These are phyloP conservation scores for Amaranthus hypochondriacus DNA, from an alignment of 148 eudicot genomes.

Conservation along the genomic window DNA sequence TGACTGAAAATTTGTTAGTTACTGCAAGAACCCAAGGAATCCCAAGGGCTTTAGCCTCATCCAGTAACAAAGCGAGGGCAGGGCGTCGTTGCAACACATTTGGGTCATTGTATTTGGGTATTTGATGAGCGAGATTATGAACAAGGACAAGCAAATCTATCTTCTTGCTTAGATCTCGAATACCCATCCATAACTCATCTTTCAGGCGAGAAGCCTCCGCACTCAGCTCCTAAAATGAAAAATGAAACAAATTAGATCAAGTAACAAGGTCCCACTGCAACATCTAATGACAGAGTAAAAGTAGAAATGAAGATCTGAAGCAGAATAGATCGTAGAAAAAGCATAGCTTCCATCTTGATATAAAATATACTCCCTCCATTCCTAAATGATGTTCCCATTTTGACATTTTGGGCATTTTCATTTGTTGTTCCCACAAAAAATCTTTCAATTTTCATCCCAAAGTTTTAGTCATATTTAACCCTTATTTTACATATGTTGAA, in stretches of 20 bases:
- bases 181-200: slow-evolving; percentile 91
- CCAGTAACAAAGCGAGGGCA: slow-evolving; percentile 66
- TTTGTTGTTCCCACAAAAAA: too few relatives aligned
- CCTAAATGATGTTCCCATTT: too few relatives aligned
- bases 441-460: too few relatives aligned
- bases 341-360: not conserved
- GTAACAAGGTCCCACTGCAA: not conserved
- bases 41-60: slow-evolving; percentile 95
- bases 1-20: slow-evolving; percentile 86
- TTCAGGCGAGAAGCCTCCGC: slow-evolving; percentile 75
- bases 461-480: too few relatives aligned
- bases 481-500: too few relatives aligned
- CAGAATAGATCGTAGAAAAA: not conserved
- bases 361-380: too few relatives aligned
- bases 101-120: slow-evolving; percentile 61
- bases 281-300: not conserved
- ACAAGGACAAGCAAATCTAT: slow-evolving; percentile 87
- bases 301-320: not conserved
- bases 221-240: slow-evolving; percentile 63
- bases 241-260: not conserved
- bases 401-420: too few relatives aligned
- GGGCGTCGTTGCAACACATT: slow-evolving; percentile 47
- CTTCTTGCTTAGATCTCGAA: slow-evolving; percentile 79
- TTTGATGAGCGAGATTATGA: slow-evolving; percentile 85
- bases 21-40: slow-evolving; percentile 97